A percentile compares a stretch with the other conserved stretches of the same genome.
phyloP scores from a whole-genome alignment of 495 filamentous ascomycete species.

The Bacidia gigantensis region DNA sequence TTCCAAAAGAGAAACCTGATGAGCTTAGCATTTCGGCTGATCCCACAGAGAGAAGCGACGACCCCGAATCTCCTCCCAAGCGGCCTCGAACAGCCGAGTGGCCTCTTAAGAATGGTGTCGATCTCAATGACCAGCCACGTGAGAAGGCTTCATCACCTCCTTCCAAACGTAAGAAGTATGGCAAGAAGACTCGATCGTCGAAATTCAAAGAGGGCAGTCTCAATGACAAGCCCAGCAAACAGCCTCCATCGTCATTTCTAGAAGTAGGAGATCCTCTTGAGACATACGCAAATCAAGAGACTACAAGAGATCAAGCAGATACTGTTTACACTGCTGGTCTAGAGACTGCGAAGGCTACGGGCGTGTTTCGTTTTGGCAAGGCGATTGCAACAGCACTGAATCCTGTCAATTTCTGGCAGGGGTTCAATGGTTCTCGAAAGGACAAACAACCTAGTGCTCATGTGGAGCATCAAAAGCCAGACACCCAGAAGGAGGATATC shows the following conservation, averaged over 20 bases:
- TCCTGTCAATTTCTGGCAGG: conserved; percentile 35
- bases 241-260: conserved; percentile 49
- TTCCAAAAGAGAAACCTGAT: neutral
- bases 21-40: conserved; percentile 1
- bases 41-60: conserved; percentile 2
- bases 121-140: conserved; percentile 6
- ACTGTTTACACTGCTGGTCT: conserved; percentile 13
- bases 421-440: conserved; percentile 24
- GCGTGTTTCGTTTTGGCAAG: conserved; percentile 48
- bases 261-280: conserved; percentile 29
- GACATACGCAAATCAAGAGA: conserved; percentile 6
- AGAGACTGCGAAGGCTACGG: conserved; percentile 24
- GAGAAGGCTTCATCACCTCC: conserved; percentile 14
- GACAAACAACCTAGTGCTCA: conserved; percentile 25
- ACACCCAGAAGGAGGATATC: conserved; percentile 33
- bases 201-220: conserved; percentile 63
- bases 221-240: conserved; percentile 58
- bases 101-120: conserved; percentile 14
- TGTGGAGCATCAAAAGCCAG: conserved; percentile 18
- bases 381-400: conserved; percentile 42
- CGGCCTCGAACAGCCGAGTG: conserved; percentile 16
- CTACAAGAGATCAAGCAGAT: neutral
- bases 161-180: conserved; percentile 10
- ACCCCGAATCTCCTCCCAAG: conserved; percentile 8
- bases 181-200: conserved; percentile 30